These are phyloP conservation scores for Globisporangium irregulare DNA, from an alignment of 352 stramenopile species.

Conservation along the genomic window DNA sequence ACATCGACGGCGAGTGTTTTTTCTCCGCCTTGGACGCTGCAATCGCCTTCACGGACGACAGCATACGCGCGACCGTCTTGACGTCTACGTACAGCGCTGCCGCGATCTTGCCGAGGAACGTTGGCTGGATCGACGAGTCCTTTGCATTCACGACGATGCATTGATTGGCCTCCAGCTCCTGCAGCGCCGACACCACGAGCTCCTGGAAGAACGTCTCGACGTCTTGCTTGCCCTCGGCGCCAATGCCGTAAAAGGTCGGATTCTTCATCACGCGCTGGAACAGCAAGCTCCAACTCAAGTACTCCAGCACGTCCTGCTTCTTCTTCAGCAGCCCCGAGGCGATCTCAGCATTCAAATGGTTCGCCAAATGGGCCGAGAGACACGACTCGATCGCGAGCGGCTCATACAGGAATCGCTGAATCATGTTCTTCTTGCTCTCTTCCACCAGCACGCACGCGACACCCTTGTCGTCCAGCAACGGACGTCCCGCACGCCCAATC, in stretches of 20 bases:
- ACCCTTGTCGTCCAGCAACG: slow-evolving; percentile 94
- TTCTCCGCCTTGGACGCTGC: slow-evolving; percentile 14
- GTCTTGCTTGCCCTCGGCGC: slow-evolving; percentile 45
- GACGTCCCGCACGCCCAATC: slow-evolving; percentile 97
- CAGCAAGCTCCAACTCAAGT: slow-evolving; percentile 97
- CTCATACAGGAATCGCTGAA: slow-evolving; percentile 97
- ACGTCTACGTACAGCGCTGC: slow-evolving; percentile 97
- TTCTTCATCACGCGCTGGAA: slow-evolving; percentile 95
- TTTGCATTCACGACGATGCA: slow-evolving; percentile 75
- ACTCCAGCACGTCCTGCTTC: slow-evolving; percentile 91
- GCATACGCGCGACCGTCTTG: slow-evolving; percentile 78
- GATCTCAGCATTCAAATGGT: slow-evolving; percentile 98
- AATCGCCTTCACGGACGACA: slow-evolving; percentile 30
- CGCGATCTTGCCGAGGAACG: slow-evolving; percentile 90
- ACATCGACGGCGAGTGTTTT: slow-evolving; percentile 15
- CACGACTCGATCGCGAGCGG: slow-evolving; percentile 97
- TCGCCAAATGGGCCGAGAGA: slow-evolving; percentile 86
- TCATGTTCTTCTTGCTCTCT: slow-evolving; percentile 98
- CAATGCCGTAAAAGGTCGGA: slow-evolving; percentile 93
- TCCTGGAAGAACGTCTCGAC: slow-evolving; percentile 75
- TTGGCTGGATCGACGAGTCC: slow-evolving; percentile 61
- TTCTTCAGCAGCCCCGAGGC: slow-evolving; percentile 87
- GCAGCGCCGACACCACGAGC: slow-evolving; percentile 72
- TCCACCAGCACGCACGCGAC: slow-evolving; percentile 97
- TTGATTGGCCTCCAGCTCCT: slow-evolving; percentile 80